These are phyloP conservation scores for Lipomyces yamadae DNA, from an alignment of 805 yeast genomes.

Conservation along the genomic window DNA sequence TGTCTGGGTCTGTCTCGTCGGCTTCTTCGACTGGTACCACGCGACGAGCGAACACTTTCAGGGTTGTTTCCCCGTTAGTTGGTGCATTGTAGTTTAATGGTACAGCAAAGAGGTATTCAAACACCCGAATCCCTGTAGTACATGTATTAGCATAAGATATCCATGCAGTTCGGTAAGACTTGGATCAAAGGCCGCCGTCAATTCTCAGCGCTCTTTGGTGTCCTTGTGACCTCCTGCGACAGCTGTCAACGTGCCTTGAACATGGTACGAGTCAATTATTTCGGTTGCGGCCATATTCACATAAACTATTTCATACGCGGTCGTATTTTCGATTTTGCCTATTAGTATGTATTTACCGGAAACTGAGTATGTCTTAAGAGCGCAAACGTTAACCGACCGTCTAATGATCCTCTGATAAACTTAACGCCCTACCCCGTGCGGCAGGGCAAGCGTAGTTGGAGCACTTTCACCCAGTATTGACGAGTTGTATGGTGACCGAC, in stretches of 20 bases:
- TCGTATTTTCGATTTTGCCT: neutral
- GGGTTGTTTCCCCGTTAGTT: conserved; percentile 4
- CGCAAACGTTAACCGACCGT: neutral
- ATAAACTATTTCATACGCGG: neutral
- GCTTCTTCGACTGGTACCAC: conserved; percentile 32
- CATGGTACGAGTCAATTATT: conserved; percentile 26
- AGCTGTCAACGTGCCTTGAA: conserved; percentile 20
- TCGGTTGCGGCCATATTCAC: conserved; percentile 15
- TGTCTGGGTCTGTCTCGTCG: conserved; percentile 21
- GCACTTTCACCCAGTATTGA: too few relatives aligned
- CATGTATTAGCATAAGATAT: neutral
- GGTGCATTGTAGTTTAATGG: conserved; percentile 26
- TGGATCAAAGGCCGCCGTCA: neutral
- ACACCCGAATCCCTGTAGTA: conserved; percentile 26
- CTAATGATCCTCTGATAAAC: too few relatives aligned
- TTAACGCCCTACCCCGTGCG: too few relatives aligned
- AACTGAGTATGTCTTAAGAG: neutral
- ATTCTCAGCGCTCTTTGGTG: neutral
- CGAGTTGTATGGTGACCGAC: too few relatives aligned
- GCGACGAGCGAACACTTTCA: conserved; percentile 30
- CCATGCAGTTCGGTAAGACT: neutral
- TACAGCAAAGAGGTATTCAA: conserved; percentile 30
- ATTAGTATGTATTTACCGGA: neutral
- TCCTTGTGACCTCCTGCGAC: neutral
- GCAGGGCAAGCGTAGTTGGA: too few relatives aligned